These are phyloP conservation scores for Oryza glumipatula DNA, from an alignment of 176 grass and related monocot genomes.

Conservation along the genomic window DNA sequence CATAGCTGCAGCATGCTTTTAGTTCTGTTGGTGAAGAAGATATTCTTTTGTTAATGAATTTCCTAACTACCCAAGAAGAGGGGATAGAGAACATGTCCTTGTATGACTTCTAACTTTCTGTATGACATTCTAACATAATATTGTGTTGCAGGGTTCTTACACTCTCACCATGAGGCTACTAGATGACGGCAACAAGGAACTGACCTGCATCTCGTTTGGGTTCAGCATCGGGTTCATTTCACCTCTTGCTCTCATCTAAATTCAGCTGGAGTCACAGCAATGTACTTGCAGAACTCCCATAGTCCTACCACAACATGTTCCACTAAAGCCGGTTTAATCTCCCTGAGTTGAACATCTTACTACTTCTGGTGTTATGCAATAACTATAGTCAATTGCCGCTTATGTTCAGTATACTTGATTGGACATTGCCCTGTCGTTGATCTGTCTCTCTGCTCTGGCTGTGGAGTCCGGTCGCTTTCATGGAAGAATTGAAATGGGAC, in stretches of 20 bases:
- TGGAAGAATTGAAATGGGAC: conserved; percentile 6
- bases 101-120: neutral
- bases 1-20: neutral
- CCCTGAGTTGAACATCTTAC: neutral
- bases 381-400: neutral
- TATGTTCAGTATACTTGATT: neutral
- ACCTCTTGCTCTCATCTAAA: conserved; percentile 14
- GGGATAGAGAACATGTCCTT: neutral
- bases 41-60: neutral
- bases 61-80: neutral
- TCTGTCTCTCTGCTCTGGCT: neutral
- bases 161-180: conserved; percentile 70
- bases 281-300: neutral
- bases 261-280: neutral
- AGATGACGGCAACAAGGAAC: conserved; percentile 44
- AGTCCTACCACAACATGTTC: neutral
- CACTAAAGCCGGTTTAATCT: neutral
- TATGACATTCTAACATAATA: conserved; percentile 6
- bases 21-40: neutral
- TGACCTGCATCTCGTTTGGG: conserved; percentile 76
- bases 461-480: neutral
- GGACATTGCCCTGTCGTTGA: neutral
- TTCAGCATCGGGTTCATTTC: conserved; percentile 74
- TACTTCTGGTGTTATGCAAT: neutral
- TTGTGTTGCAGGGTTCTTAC: conserved; percentile 73